A percentile compares a stretch with the other conserved stretches of the same genome.
Conservation (phyloP, 129 eudicot genomes). For the Gnaphalium uliginosum region DNA sequence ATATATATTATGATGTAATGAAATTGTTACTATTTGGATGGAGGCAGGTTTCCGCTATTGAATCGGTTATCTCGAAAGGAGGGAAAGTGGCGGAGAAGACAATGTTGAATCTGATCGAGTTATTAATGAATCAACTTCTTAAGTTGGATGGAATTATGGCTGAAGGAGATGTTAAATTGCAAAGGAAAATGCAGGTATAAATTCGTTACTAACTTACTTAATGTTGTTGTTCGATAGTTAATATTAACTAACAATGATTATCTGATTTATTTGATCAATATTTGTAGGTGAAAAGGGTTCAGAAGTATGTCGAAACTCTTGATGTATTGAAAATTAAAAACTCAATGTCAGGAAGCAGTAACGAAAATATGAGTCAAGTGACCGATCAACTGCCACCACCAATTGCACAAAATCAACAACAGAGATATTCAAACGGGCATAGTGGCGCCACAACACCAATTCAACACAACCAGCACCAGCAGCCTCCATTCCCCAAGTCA, state of each 20-base stretch:
- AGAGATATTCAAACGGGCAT: slow-evolving; percentile 33
- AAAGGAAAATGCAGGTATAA: slow-evolving; percentile 87
- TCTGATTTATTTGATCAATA: slow-evolving; percentile 2
- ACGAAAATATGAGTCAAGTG: slow-evolving; percentile 30
- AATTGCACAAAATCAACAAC: slow-evolving; percentile 24
- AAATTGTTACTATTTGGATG: not conserved
- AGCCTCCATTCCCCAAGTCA: slow-evolving; percentile 37
- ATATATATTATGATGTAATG: not conserved
- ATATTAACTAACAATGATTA: not conserved
- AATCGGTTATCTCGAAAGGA: slow-evolving; percentile 74
- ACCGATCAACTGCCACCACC: slow-evolving; percentile 14
- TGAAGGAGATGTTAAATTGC: slow-evolving; percentile 83
- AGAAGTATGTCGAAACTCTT: slow-evolving; percentile 84
- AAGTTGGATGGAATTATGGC: slow-evolving; percentile 74
- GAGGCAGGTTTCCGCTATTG: slow-evolving; percentile 67
- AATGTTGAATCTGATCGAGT: slow-evolving; percentile 55
- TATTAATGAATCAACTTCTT: slow-evolving; percentile 79
- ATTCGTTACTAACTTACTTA: not conserved
- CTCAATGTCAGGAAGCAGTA: slow-evolving; percentile 31
- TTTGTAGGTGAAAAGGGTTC: slow-evolving; percentile 79
- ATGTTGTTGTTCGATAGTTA: not conserved
- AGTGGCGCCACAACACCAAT: slow-evolving; percentile 21
- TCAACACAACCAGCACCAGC: slow-evolving; percentile 8
- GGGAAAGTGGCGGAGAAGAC: slow-evolving; percentile 79
- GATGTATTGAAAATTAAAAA: slow-evolving; percentile 77